phyloP scores from a whole-genome alignment of 1,284 basidiomycete genomes.

The Sporisorium reilianum region DNA sequence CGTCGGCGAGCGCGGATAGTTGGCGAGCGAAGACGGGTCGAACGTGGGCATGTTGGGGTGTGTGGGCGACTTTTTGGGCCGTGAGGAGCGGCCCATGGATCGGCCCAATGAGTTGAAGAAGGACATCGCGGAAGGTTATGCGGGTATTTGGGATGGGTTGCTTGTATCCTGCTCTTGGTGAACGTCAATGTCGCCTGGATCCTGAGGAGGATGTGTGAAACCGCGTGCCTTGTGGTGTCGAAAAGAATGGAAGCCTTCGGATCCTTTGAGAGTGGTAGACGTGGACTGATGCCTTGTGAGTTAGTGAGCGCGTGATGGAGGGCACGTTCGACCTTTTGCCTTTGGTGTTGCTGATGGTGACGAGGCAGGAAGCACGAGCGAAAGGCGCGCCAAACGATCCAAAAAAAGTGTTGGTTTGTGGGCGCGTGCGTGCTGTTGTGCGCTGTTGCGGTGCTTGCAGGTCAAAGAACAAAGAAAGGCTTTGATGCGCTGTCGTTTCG shows the following conservation, averaged over 20 bases:
- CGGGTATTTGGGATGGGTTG: too few relatives aligned
- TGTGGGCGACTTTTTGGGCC: constrained; percentile 61
- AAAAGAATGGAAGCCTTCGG: too few relatives aligned
- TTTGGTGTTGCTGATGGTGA: background rate
- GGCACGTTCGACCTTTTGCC: too few relatives aligned
- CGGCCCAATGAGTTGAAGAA: constrained; percentile 64
- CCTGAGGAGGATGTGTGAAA: background rate
- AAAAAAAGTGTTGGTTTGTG: constrained; percentile 22
- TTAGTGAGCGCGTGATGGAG: too few relatives aligned
- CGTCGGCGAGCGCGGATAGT: constrained; percentile 28
- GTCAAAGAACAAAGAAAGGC: too few relatives aligned
- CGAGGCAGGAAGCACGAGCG: too few relatives aligned
- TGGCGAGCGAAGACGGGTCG: constrained; percentile 28
- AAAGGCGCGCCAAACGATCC: too few relatives aligned
- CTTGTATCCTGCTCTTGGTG: too few relatives aligned
- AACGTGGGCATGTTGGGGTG: constrained; percentile 53
- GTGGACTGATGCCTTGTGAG: too few relatives aligned
- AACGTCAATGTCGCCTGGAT: background rate
- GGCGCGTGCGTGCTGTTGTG: constrained; percentile 2
- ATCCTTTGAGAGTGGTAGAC: too few relatives aligned
- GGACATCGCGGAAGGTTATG: too few relatives aligned
- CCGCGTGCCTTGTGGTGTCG: background rate
- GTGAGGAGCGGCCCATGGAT: constrained; percentile 64
- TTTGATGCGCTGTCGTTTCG: constrained; percentile 14
- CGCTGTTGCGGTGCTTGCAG: background rate